Percentiles rank a stretch among this genome's conserved stretches.
Evolutionary conservation across 176 grass and related monocot genomes (phyloP).

Genomic region (Ensete glaucum): DNA sequence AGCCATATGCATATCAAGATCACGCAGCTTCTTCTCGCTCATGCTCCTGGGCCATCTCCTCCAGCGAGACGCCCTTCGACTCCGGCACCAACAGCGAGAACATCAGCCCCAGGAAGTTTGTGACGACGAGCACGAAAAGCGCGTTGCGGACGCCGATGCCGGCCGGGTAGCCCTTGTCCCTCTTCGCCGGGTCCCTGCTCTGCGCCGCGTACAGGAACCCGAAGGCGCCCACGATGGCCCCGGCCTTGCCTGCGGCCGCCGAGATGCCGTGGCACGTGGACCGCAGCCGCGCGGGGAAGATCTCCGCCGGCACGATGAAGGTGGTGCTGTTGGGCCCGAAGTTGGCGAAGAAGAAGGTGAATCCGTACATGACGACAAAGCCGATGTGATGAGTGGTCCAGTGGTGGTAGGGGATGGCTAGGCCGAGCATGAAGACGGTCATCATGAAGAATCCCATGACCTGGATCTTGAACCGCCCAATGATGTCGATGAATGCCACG

Average conservation of each 20-base stretch:
- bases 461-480: slow-evolving; percentile 67
- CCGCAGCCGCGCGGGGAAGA: slow-evolving; percentile 55
- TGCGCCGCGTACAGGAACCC: slow-evolving; percentile 61
- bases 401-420: slow-evolving; percentile 42
- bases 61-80: slow-evolving; percentile 46
- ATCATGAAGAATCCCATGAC: slow-evolving; percentile 64
- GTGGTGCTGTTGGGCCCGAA: slow-evolving; percentile 38
- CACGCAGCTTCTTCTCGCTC: slow-evolving; percentile 1
- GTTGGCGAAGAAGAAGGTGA: slow-evolving; percentile 49
- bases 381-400: slow-evolving; percentile 41
- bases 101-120: slow-evolving; percentile 42
- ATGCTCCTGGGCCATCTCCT: slow-evolving; percentile 52
- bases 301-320: slow-evolving; percentile 59
- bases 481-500: slow-evolving; percentile 49
- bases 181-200: slow-evolving; percentile 19
- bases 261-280: slow-evolving; percentile 69
- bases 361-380: slow-evolving; percentile 49
- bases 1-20: too few species aligned
- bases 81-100: slow-evolving; percentile 54
- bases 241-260: slow-evolving; percentile 39
- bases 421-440: slow-evolving; percentile 65
- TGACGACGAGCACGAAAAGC: slow-evolving; percentile 45
- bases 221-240: slow-evolving; percentile 56
- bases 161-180: slow-evolving; percentile 28
- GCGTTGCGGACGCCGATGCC: slow-evolving; percentile 53